phyloP scores from a whole-genome alignment of 225 moss, liverwort and hornwort genomes.

The Marchantia polymorpha region DNA sequence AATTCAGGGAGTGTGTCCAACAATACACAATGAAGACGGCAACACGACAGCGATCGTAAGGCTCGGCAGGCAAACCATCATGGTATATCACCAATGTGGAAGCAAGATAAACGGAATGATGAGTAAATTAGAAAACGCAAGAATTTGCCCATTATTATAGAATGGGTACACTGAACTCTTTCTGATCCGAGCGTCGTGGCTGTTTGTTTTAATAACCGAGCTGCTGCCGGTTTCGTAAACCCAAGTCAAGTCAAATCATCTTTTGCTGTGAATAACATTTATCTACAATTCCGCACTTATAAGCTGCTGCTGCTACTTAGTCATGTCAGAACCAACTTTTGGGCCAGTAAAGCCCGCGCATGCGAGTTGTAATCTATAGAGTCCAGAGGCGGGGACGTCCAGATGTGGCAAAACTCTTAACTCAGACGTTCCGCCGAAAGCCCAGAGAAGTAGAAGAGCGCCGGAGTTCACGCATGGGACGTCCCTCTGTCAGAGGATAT shows the following conservation, averaged over 20 bases:
- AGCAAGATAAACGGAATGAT: neutral
- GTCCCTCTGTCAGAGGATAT: neutral
- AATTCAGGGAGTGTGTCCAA: neutral
- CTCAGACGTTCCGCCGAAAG: neutral
- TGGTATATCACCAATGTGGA: neutral
- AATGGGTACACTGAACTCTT: neutral
- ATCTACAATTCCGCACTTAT: neutral
- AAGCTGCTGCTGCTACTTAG: neutral
- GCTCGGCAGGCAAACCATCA: neutral
- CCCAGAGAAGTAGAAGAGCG: too few species aligned
- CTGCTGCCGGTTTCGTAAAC: neutral
- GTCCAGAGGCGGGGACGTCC: neutral
- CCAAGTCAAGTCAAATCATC: conserved; percentile 6
- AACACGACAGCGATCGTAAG: neutral
- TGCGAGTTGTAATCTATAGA: neutral
- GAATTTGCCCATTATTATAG: neutral
- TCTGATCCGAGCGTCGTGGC: neutral
- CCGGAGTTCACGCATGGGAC: neutral
- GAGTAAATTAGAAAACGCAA: neutral
- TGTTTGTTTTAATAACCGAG: neutral
- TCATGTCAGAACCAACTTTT: neutral
- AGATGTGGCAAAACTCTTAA: neutral
- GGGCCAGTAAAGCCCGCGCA: neutral
- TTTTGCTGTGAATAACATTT: neutral
- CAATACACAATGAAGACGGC: neutral